Conservation (phyloP, 768 basidiomycete genomes). For the Suillus subluteus region DNA sequence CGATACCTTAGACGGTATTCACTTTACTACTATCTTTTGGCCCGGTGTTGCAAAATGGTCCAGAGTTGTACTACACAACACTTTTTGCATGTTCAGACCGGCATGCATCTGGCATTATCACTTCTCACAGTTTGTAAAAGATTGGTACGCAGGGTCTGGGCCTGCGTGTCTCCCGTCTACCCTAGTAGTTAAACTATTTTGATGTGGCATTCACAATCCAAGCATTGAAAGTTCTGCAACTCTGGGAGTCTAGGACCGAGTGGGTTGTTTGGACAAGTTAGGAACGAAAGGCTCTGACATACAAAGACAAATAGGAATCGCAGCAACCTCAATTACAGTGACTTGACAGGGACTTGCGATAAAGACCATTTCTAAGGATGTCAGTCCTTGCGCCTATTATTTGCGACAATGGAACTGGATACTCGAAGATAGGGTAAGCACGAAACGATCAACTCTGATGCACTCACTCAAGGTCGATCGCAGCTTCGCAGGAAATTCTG, state of each 20-base stretch:
- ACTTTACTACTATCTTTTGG: not conserved
- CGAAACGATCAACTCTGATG: not conserved
- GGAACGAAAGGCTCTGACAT: slow-evolving; percentile 27
- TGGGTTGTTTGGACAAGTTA: slow-evolving; percentile 29
- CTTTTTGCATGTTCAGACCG: not conserved
- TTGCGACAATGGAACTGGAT: slow-evolving; percentile 97
- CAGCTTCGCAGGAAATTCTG: slow-evolving; percentile 98
- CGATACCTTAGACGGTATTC: not conserved
- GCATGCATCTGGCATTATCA: not conserved
- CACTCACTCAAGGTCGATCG: slow-evolving; percentile 11
- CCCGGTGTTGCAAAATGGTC: not conserved
- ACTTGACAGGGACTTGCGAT: slow-evolving; percentile 15
- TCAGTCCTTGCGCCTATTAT: slow-evolving; percentile 91
- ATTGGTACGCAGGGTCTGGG: not conserved
- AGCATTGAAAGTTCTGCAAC: not conserved
- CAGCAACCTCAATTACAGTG: slow-evolving; percentile 14
- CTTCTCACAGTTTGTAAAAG: not conserved
- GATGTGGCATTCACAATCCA: not conserved
- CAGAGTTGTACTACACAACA: not conserved
- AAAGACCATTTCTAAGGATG: slow-evolving; percentile 49
- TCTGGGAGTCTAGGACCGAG: no score
- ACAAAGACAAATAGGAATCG: slow-evolving; percentile 27
- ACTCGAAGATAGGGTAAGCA: slow-evolving; percentile 92
- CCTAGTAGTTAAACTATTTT: no score
- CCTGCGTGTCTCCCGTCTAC: not conserved